Base-by-base conservation (phyloP, 2,329 filamentous ascomycete genomes). In the Cercospora sesami region DNA sequence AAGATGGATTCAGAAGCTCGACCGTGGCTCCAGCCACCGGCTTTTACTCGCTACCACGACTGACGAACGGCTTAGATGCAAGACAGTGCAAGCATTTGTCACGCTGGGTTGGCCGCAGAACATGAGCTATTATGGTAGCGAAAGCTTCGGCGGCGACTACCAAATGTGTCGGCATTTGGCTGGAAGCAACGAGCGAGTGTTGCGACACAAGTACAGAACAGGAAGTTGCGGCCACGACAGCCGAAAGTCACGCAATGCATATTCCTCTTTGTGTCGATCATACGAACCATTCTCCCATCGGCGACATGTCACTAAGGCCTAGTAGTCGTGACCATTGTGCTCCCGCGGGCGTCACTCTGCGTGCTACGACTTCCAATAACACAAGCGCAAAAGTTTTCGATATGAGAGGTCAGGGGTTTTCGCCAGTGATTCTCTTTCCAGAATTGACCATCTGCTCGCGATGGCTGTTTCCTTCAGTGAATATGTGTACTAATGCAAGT, bases 1-100 rank as follows among this genome's bases (percentile, higher is more conserved):
- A 58, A 16, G 16, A 58, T 33, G 28, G n/a, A 30, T 28, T 16
- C 21, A 30, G 28, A 28, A 23, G 55, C 45, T 36, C 18, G 60
- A 57, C 51, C 51, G 58, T 63, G 65, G 60, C 12, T 45, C 65
- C 36, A 60, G 63, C 63, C 63, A 65, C 63, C 57, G 63, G 63
- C 57, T 60, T 65, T 60, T 26, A n/a, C 16, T 58, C 23, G 53
- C 23, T 57, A 28, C 53, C 53, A 57, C 18, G 23, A 23, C 14
- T 28, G 21, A 57, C 28, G 53, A 28, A 8, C 53, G 28, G 23
- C 14, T 28, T n/a, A 30, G 53, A 16, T 57, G 53, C 21, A 18
- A 16, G 28, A 6, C 21, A 30, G 5, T 48, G 42, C 42, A 21
- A 42, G 36, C n/a, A 42, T 42, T 42, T 42, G 36, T 42, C 36